phyloP scores from a whole-genome alignment of 495 filamentous ascomycete genomes.

The Cercophora samala region DNA sequence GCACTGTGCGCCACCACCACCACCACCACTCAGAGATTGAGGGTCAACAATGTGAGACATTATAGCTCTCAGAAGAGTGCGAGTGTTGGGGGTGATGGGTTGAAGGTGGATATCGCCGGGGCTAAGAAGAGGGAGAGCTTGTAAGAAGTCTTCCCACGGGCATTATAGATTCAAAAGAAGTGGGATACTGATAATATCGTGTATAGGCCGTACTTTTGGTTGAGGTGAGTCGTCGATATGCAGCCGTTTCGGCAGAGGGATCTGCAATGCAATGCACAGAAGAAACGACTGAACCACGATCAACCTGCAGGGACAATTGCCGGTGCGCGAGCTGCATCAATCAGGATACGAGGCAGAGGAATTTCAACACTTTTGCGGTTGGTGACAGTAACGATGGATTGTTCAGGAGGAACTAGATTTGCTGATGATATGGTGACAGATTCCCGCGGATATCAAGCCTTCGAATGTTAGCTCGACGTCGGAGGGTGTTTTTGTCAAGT shows the following conservation, averaged over 20 bases:
- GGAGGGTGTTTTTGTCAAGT: slow-evolving; percentile 41
- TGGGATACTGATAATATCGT: not conserved
- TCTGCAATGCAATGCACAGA: not conserved
- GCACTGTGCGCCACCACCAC: not conserved
- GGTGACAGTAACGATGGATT: not conserved
- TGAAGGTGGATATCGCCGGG: not conserved
- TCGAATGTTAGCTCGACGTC: slow-evolving; percentile 29
- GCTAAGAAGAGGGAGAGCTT: not conserved
- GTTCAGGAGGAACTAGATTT: not conserved
- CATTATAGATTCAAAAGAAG: not conserved
- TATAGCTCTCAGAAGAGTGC: not conserved
- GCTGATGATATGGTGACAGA: slow-evolving; percentile 18
- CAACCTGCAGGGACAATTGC: slow-evolving; percentile 69
- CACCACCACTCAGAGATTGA: not conserved
- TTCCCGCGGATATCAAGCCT: slow-evolving; percentile 53
- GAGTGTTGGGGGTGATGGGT: not conserved
- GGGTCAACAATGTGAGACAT: not conserved
- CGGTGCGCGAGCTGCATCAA: slow-evolving; percentile 71
- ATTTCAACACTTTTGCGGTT: slow-evolving; percentile 62
- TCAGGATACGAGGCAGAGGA: slow-evolving; percentile 71
- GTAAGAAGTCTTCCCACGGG: not conserved
- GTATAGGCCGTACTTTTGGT: slow-evolving; percentile 32
- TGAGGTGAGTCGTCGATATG: slow-evolving; percentile 37
- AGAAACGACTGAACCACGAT: not conserved
- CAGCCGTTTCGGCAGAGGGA: not conserved